phyloP scores from a whole-genome alignment of 2,329 filamentous ascomycete genomes.

The Colletotrichum magnum region DNA sequence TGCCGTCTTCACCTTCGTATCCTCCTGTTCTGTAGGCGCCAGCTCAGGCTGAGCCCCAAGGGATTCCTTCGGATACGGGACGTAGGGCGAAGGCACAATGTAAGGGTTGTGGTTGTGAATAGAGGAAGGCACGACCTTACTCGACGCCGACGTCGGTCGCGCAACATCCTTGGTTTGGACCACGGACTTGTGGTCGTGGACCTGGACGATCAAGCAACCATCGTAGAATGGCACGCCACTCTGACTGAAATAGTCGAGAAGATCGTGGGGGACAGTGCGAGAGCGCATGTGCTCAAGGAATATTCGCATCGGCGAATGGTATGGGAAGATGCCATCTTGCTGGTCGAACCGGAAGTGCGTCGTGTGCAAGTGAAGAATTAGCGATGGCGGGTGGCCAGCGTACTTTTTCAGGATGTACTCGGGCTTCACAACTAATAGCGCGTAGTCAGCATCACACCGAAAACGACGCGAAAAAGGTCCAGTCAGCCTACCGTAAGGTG shows the following conservation, averaged over 20 bases:
- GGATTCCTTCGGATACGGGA: slow-evolving; percentile 77
- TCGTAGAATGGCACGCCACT: slow-evolving; percentile 89
- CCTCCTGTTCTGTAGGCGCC: slow-evolving; percentile 46
- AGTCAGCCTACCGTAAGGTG: slow-evolving; percentile 64
- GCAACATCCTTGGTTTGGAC: slow-evolving; percentile 72
- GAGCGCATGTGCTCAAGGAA: slow-evolving; percentile 82
- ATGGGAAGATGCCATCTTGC: slow-evolving; percentile 92
- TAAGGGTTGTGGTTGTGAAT: slow-evolving; percentile 94
- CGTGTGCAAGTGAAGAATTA: slow-evolving; percentile 87
- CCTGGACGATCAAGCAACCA: slow-evolving; percentile 92
- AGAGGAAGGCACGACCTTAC: slow-evolving; percentile 79
- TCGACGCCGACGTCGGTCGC: slow-evolving; percentile 68
- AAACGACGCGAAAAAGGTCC: too few relatives aligned
- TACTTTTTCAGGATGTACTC: slow-evolving; percentile 88
- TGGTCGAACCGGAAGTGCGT: slow-evolving; percentile 93
- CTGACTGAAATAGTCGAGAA: slow-evolving; percentile 82
- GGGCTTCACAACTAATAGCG: slow-evolving; percentile 76
- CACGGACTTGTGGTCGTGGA: slow-evolving; percentile 87
- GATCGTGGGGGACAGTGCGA: slow-evolving; percentile 89
- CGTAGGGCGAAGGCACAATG: slow-evolving; percentile 89
- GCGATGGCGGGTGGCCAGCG: slow-evolving; percentile 80
- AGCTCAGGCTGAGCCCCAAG: slow-evolving; percentile 38
- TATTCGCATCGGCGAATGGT: slow-evolving; percentile 91
- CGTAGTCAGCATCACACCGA: slow-evolving; percentile 10
- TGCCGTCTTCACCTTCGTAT: slow-evolving; percentile 56